phyloP scores from a whole-genome alignment of 345 rosid genomes.

The Reutealis trisperma region DNA sequence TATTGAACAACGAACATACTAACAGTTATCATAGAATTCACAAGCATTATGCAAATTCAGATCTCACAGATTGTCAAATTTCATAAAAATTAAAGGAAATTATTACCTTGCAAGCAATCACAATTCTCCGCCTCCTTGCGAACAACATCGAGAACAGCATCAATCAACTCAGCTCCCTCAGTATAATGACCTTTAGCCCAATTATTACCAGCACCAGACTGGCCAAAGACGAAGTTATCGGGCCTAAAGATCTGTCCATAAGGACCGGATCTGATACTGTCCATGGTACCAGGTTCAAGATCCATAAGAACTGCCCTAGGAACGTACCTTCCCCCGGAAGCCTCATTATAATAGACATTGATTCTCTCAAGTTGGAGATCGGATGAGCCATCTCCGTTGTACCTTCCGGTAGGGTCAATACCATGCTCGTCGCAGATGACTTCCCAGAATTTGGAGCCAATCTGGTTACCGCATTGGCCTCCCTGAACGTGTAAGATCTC shows the following conservation, averaged over 20 bases:
- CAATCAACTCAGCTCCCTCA: conserved; percentile 94
- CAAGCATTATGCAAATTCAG: background rate
- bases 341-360: conserved; percentile 92
- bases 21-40: background rate
- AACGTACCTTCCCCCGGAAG: conserved; percentile 88
- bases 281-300: conserved; percentile 99
- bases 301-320: conserved; percentile 98
- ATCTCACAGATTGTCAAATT: background rate
- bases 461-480: conserved; percentile 99
- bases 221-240: conserved; percentile 83
- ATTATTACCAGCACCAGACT: conserved; percentile 84
- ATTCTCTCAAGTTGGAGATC: conserved; percentile 87
- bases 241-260: conserved; percentile 85
- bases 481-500: conserved; percentile 95
- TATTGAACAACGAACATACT: background rate
- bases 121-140: conserved; percentile 98
- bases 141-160: conserved; percentile 93
- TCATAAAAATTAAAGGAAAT: background rate
- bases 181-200: conserved; percentile 96
- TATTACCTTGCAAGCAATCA: conserved; percentile 91
- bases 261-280: conserved; percentile 91
- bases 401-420: conserved; percentile 79
- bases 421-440: conserved; percentile 98
- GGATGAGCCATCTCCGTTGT: conserved; percentile 53
- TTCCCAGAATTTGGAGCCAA: conserved; percentile 98